Evolutionary conservation across 1,139 yeast species (phyloP), one percentile per base, ranked within the genome.

Genomic region (Yamadazyma aaseri): DNA sequence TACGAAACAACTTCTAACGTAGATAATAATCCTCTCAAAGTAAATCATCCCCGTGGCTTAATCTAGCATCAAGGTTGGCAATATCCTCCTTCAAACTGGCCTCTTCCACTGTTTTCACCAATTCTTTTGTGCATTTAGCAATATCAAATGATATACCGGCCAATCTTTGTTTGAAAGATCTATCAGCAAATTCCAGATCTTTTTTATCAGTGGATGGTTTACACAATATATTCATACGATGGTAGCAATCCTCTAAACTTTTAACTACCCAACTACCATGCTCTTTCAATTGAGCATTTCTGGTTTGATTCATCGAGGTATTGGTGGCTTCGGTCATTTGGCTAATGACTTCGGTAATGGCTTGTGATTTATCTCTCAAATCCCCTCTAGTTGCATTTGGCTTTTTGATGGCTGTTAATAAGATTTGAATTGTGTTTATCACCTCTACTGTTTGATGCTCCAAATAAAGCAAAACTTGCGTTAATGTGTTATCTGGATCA

Each of bases 111-210:
- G 96, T 85, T 65, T 89, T 90, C 22, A 90, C 97, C 55, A 90
- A 73, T 58, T 90, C 97, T 57, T 90, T 90, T 9, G 97, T 90
- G 57, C 95, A 85, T 60, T 92, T 87, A 30, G 97, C 97, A 65
- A 90, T 86, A 56, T 92, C 97, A 63, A 89, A 92, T 15, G 96
- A 89, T 44, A 89, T 84, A 2, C 97, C 97, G 0, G 97, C 97
- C 45, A 92, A 75, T 47, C 97, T 76, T 61, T 90, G 97, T 59
- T 83, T 85, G 65, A 87, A 83, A 46, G 85, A 85, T 56, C 90
- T 86, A 55, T 89, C 95, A 4, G 97, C 96, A 55, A 75, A 80
- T 35, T 79, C 84, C 22, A 60, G 66, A 44, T 80, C 87, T 31
- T 68, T 72, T 41, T 73, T 63, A 46, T 60, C 78, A 5, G 57